Conservation (phyloP, 2,329 filamentous ascomycete species). For the Gaeumannomyces tritici region DNA sequence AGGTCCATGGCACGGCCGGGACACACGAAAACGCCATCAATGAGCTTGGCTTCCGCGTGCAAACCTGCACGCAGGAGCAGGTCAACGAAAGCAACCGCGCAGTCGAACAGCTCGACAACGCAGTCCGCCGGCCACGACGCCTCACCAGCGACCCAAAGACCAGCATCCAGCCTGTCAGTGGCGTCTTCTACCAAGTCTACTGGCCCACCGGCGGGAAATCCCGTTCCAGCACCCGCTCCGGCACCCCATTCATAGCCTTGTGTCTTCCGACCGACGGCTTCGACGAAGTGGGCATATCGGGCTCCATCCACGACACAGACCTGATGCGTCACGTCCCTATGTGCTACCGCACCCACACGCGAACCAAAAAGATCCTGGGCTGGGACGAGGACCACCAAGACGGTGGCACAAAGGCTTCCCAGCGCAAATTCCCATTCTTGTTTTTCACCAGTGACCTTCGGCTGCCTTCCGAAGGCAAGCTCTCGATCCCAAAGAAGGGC, state of each 20-base stretch:
- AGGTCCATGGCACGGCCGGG: not conserved
- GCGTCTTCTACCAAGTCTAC: not conserved
- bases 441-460: not conserved
- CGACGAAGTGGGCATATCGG: not conserved
- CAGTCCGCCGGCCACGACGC: not conserved
- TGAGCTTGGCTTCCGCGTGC: not conserved
- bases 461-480: not conserved
- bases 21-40: not conserved
- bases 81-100: not conserved
- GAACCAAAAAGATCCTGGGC: not conserved
- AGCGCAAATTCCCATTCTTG: not conserved
- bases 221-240: not conserved
- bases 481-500: not conserved
- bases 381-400: not conserved
- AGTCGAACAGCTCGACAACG: not conserved
- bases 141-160: not conserved
- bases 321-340: not conserved
- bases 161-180: not conserved
- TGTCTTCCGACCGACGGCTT: not conserved
- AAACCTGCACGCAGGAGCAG: not conserved
- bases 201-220: not conserved
- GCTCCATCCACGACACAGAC: not conserved
- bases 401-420: not conserved
- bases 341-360: not conserved
- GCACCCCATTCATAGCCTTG: not conserved